These are phyloP conservation scores for Lactifluus volemus DNA, from an alignment of 768 basidiomycete genomes.

Conservation along the genomic window DNA sequence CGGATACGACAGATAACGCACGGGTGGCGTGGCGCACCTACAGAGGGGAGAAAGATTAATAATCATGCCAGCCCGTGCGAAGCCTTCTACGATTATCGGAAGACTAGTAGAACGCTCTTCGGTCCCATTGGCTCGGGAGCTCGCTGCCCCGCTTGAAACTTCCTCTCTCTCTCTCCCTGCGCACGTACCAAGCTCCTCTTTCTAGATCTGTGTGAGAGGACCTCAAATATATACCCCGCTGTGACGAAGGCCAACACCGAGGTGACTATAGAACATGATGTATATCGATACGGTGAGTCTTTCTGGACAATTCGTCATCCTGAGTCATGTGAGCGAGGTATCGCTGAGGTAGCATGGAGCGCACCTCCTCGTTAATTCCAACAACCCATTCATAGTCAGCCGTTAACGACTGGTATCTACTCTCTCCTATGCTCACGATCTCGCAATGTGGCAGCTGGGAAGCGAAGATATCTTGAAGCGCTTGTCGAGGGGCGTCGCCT, in stretches of 20 bases:
- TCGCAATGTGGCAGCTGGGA: slow-evolving; percentile 2
- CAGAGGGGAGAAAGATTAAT: too few relatives aligned
- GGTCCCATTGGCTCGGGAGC: neutral
- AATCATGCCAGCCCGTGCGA: too few relatives aligned
- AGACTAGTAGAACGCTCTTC: too few relatives aligned
- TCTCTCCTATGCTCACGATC: slow-evolving; percentile 3
- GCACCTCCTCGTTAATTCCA: slow-evolving; percentile 8
- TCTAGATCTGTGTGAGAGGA: neutral
- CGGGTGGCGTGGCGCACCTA: too few relatives aligned
- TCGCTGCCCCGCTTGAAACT: neutral
- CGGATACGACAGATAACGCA: neutral
- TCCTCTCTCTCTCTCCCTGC: neutral
- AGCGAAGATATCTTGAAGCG: neutral
- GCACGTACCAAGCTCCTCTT: neutral
- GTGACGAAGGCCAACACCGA: neutral
- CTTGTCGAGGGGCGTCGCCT: neutral
- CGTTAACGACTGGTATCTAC: slow-evolving; percentile 10
- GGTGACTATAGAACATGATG: slow-evolving; percentile 9
- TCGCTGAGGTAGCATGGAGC: neutral
- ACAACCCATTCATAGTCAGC: slow-evolving; percentile 17
- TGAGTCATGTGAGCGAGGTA: neutral
- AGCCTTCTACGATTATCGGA: too few relatives aligned
- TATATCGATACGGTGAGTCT: slow-evolving; percentile 10
- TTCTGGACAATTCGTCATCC: neutral
- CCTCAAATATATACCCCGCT: neutral